Base-by-base conservation (phyloP, 306 rosid genomes). In the Elaeagnus macrophylla region DNA sequence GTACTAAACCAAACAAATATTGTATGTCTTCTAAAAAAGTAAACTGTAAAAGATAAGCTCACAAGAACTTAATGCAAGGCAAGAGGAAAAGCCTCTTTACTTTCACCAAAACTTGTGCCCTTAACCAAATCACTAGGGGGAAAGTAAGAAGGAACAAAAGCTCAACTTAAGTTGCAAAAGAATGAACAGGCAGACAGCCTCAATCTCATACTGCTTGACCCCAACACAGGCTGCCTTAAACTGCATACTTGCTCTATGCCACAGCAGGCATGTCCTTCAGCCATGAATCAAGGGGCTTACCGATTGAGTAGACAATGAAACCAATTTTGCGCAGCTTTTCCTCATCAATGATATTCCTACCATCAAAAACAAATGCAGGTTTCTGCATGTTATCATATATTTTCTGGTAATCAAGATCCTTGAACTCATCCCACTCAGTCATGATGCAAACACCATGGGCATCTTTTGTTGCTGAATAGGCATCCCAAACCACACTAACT, bases 381-480 rank as follows among this genome's bases (percentile, higher is more conserved):
- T 83, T 87, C 73, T 71, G 83, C 94, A 87, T 83, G 10, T 56
- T 67, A 9, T 79, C 61, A 72, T 57, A 87, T 13, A 87, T 72
- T 71, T 60, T 83, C 43, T 81, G 64, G 65, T 60, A 87, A 79
- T 83, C 96, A 54, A 87, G 77, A 12, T 37, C 62, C 84, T 65
- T 87, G 76, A 87, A 83, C 57, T 83, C 94, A 19, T 87, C 94
- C 94, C 96, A 87, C 74, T 87, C 96, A 0, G 96, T 87, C 6
- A 87, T 80, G 77, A 87, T 70, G 76, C 96, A 87, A 12, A 87
- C 63, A 6, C 85, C 96, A 69, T 87, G 96, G 69, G 94, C 86
- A 64, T 75, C 83, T 61, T 59, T 72, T 0, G 78, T 68, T 20
- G 94, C 95, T 81, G 70, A 83, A 51, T 81, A 87, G 38, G 84